phyloP scores from a whole-genome alignment of 345 rosid species.

The Sisymbrium irio region DNA sequence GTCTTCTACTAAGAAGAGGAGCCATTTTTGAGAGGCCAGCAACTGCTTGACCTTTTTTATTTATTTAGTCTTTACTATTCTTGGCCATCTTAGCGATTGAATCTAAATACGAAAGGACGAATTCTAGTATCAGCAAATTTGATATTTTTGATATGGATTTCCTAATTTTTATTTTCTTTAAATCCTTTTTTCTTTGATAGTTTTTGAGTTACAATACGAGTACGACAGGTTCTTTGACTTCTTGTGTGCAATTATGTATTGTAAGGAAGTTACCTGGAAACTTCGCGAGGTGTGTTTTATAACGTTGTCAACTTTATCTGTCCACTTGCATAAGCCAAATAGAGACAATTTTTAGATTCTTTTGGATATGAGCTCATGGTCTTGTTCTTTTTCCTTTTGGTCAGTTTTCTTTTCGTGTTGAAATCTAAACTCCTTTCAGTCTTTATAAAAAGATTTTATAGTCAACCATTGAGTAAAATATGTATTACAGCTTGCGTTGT shows the following conservation, averaged over 20 bases:
- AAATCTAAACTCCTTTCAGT: slow-evolving; percentile 18
- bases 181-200: not conserved
- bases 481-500: not conserved
- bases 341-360: slow-evolving; percentile 10
- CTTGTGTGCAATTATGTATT: slow-evolving; percentile 11
- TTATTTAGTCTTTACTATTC: not conserved
- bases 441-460: not conserved
- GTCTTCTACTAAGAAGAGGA: not conserved
- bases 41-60: slow-evolving; percentile 39
- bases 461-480: slow-evolving; percentile 11
- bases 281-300: slow-evolving; percentile 5
- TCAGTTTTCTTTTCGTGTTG: not conserved
- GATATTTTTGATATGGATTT: slow-evolving; percentile 38
- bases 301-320: not conserved
- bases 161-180: not conserved
- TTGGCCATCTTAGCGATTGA: slow-evolving; percentile 36
- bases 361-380: slow-evolving; percentile 32
- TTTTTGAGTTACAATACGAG: not conserved
- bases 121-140: slow-evolving; percentile 41
- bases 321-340: not conserved
- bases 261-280: slow-evolving; percentile 14
- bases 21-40: slow-evolving; percentile 29
- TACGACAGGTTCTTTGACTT: slow-evolving; percentile 16
- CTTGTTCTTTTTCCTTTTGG: not conserved
- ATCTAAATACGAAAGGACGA: slow-evolving; percentile 46